A percentile compares a stretch with the other conserved stretches of the same genome.
These are phyloP conservation scores for Lagenidium giganteum DNA, from an alignment of 352 stramenopile species.

Conservation along the genomic window DNA sequence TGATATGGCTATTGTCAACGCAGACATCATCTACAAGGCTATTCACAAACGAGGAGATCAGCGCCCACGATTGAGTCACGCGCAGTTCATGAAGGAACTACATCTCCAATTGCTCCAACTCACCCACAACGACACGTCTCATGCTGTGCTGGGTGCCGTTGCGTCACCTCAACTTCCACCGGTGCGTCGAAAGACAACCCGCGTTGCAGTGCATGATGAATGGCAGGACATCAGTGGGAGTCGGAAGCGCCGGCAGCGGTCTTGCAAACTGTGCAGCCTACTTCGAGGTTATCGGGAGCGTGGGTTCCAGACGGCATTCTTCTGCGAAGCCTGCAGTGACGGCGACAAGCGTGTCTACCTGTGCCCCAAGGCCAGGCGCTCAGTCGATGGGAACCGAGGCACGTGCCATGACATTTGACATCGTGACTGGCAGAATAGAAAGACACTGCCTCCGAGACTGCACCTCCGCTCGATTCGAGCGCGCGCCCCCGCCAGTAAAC, in stretches of 20 bases:
- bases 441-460: too few relatives aligned
- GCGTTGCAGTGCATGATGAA: too few relatives aligned
- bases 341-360: slow-evolving; percentile 14
- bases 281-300: slow-evolving; percentile 11
- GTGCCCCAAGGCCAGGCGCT: slow-evolving; percentile 15
- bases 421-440: too few relatives aligned
- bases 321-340: slow-evolving; percentile 16
- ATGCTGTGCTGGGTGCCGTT: too few relatives aligned
- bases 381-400: too few relatives aligned
- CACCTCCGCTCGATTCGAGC: too few relatives aligned
- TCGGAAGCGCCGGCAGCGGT: slow-evolving; percentile 4
- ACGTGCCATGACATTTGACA: slow-evolving; percentile 3
- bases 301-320: slow-evolving; percentile 15
- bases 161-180: neutral
- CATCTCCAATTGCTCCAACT: slow-evolving; percentile 10
- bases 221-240: too few relatives aligned
- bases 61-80: slow-evolving; percentile 2
- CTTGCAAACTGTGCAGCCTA: slow-evolving; percentile 12
- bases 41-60: slow-evolving; percentile 3
- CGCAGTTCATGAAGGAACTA: slow-evolving; percentile 5
- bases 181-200: too few relatives aligned
- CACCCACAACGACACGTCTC: too few relatives aligned
- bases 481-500: too few relatives aligned
- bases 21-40: slow-evolving; percentile 16
- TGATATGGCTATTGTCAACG: slow-evolving; percentile 21